Base-by-base conservation (phyloP, 1,139 yeast species). In the Wickerhamiella pararugosa region DNA sequence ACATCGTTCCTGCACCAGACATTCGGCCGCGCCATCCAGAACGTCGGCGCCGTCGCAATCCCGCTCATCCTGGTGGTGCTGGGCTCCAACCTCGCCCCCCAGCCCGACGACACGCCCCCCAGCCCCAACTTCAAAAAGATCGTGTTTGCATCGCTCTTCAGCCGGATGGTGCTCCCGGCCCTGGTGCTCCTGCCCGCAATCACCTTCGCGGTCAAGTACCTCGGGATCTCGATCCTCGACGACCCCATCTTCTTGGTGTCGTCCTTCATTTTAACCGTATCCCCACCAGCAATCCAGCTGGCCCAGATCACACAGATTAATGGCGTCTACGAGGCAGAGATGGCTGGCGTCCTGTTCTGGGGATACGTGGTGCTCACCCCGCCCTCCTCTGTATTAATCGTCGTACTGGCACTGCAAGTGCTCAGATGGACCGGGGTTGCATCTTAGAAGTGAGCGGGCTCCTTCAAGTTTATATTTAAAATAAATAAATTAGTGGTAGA, bases 341-440 rank as follows among this genome's bases (percentile, higher is more conserved):
- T 82, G 90, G 76, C 86, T 0, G 81, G 86, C 3, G 87, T 81
- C n/a, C 66, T 82, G 47, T 81, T 82, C 54, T 81, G 92, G 82
- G 92, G 93, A 5, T 81, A 81, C 52, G 90, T 74, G 25, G 69
- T 81, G 7, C 66, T 81, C 48, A 78, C 92, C 1, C 66, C 81
- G 37, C 93, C 93, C 0, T 73, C 79, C n/a, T 78, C 90, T 2
- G 78, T 80, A 37, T 59, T 71, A 43, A 77, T 80, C 51, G 90
- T 80, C 27, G 84, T 79, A 9, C 59, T 76, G 21, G 71, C 82
- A 49, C 67, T 80, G 50, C 75, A 76, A 55, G 83, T 79, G 11
- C 63, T 80, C 50, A 70, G 76, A 11, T 66, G 71, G 71, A 63
- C 67, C 0, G 63, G 63, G 21, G 42, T 51, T 6, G 37, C 51